Evolutionary conservation across 208 protist species (phyloP), one percentile per base, ranked within the genome.

Genomic region (Lotmaria passim): DNA sequence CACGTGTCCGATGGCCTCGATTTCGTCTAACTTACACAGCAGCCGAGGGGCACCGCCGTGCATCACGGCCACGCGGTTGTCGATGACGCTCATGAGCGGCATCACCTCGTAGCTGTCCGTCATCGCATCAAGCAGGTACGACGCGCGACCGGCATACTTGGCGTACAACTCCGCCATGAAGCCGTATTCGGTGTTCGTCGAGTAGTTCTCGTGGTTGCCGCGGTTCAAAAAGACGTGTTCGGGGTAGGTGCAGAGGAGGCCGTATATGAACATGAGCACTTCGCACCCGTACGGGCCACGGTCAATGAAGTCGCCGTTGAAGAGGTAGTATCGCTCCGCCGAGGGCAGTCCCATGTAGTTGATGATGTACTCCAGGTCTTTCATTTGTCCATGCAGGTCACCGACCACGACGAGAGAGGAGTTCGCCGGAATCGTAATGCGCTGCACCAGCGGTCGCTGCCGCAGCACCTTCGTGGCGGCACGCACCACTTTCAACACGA

Each of bases 271-370:
- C 15, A 91, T 59, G 48, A 96, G 75, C 21, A 91, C 82, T 85
- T 99, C 99, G 36, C 99, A 87, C 14, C 87, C 94, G 66, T 99
- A 98, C 52, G 97, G 91, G 23, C 99, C 99, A 75, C 98, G 94
- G 77, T 99, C 99, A 34, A 99, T 98, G 79, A 99, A 99, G 75
- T 99, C 98, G 33, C 98, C 99, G 31, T 99, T 94, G 82, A 99
- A 99, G 17, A 99, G 80, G 59, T 87, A 99, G 74, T 72, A 87
- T 10, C 85, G 81, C 17, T 76, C 68, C 12, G 80, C 74, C 7
- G 67, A 78, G n/a, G 90, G 86, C 41, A 50, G 43, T 14, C 89
- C 90, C 65, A 79, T 83, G 39, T 90, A 55, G 44, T 66, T 55
- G 33, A 96, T 60, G 28, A 93, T 73, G 63, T 94, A 80, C 51